Conservation (phyloP, 192 early-diverging fungal species). For the Coemansia sp. region DNA sequence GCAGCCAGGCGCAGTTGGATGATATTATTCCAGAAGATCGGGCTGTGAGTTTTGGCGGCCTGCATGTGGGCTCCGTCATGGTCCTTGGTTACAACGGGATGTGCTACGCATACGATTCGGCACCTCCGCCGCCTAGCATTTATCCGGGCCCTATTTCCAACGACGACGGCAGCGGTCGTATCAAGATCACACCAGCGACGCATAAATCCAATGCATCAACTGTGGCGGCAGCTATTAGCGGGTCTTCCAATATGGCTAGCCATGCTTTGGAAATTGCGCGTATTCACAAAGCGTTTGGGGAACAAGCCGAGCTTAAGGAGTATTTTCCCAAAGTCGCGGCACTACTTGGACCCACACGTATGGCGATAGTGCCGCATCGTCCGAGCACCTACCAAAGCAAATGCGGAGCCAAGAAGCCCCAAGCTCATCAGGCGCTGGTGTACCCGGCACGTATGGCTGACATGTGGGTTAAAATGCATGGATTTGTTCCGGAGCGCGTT, state of each 20-base stretch:
- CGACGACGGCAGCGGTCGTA: slow-evolving; percentile 3
- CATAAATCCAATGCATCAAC: no score
- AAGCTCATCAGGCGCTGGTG: slow-evolving; percentile 2
- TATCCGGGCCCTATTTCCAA: slow-evolving; percentile 13
- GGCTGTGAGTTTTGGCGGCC: slow-evolving; percentile 27
- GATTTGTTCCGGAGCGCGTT: slow-evolving; percentile 35
- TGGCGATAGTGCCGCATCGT: neutral
- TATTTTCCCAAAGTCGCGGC: slow-evolving; percentile 28
- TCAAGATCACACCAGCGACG: neutral
- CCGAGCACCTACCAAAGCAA: neutral
- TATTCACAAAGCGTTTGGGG: slow-evolving; percentile 24
- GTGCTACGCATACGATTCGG: slow-evolving; percentile 51
- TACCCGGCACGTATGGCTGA: slow-evolving; percentile 35
- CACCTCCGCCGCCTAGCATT: slow-evolving; percentile 19
- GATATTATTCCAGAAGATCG: slow-evolving; percentile 38
- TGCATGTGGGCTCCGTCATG: slow-evolving; percentile 38
- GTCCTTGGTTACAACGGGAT: slow-evolving; percentile 37
- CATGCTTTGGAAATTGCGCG: slow-evolving; percentile 31
- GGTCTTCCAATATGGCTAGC: slow-evolving; percentile 25
- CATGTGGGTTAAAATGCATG: slow-evolving; percentile 51
- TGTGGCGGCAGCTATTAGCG: slow-evolving; percentile 26
- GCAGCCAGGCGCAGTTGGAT: slow-evolving; percentile 27
- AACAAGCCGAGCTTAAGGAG: slow-evolving; percentile 15
- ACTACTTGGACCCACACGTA: neutral
- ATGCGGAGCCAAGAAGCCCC: neutral